phyloP scores from a whole-genome alignment of 805 yeast genomes.

The Ogataea allantospora region DNA sequence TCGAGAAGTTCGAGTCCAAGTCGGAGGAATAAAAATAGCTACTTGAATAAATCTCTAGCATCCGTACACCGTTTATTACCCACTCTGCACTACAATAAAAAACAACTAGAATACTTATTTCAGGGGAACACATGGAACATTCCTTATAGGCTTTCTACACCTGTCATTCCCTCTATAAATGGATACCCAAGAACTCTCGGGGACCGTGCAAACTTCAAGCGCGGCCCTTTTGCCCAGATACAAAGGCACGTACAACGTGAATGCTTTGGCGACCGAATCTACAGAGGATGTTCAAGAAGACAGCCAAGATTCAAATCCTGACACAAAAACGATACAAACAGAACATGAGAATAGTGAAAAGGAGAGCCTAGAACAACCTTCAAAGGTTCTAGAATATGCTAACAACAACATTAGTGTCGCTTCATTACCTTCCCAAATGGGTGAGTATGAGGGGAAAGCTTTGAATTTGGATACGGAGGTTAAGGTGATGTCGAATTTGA shows the following conservation, averaged over 20 bases:
- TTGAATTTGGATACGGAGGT: constrained; percentile 14
- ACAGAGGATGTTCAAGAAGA: constrained; percentile 5
- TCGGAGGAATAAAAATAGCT: constrained; percentile 35
- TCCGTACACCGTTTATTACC: constrained; percentile 5
- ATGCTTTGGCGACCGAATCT: constrained; percentile 23
- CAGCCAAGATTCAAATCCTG: constrained; percentile 1
- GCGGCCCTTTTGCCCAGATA: constrained; percentile 26
- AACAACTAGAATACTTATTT: constrained; percentile 9
- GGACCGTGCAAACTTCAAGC: not conserved
- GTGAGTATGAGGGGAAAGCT: constrained; percentile 19
- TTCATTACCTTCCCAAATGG: constrained; percentile 15
- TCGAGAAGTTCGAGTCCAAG: constrained; percentile 74
- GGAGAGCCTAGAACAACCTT: not conserved
- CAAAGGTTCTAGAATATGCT: not conserved
- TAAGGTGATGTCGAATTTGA: constrained; percentile 15
- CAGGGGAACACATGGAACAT: constrained; percentile 6
- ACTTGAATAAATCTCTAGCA: constrained; percentile 1
- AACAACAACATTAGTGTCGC: constrained; percentile 3
- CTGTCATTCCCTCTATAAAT: constrained; percentile 3
- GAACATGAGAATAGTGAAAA: constrained; percentile 6
- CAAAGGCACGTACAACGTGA: constrained; percentile 30
- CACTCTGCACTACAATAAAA: constrained; percentile 1
- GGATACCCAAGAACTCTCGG: constrained; percentile 7
- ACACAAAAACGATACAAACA: constrained; percentile 13
- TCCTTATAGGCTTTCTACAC: not conserved